Evolutionary conservation across 192 early-diverging fungal genomes (phyloP), one percentile per base, ranked within the genome.

Genomic region (Paraglomus occultum): DNA sequence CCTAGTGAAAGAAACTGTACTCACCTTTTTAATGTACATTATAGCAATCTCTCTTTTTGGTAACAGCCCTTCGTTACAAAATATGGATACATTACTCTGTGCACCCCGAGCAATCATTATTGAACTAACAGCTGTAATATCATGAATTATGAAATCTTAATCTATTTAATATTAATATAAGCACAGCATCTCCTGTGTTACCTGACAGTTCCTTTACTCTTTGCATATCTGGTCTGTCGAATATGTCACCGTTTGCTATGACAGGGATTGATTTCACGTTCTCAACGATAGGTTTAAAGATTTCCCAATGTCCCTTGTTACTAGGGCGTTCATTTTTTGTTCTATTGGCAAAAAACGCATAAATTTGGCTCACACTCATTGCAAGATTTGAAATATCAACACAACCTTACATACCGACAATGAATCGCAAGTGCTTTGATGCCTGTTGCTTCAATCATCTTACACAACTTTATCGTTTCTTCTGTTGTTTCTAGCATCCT

Each of bases 71-170:
- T 87, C 84, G 38, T 83, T 74, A 9, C 88, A 72, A 76, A 99
- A 99, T 5, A 94, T 81, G 46, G 97, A 96, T 12, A 93, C 88
- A 76, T 98, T 98, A 0, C 74, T 81, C 60, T 89, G 79, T 7
- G 96, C 94, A 6, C 87, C 94, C 15, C 97, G 87, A 10, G 97
- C 96, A 67, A 94, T 79, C 97, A 99, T 99, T 49, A 92, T 91
- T 55, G 87, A 85, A 58, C 71, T 79, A 9, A 71, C 73, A 46
- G 73, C 72, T 79, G 67, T 9, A 39, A 17, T 72, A 67, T 20
- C 2, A 57, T 62, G 43, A 50, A 10, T 6, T 54, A 14, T 18
- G 12, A 4, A 14, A 7, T 58, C 23, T 57, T 18, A 12, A 22
- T 17, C 22, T 0, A 58, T 59, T 31, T 6, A 12, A 64, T 48